A percentile compares a stretch with the other conserved stretches of the same genome.
Evolutionary conservation across 1,284 basidiomycete genomes (phyloP).

Genomic region (Inonotus hispidus): DNA sequence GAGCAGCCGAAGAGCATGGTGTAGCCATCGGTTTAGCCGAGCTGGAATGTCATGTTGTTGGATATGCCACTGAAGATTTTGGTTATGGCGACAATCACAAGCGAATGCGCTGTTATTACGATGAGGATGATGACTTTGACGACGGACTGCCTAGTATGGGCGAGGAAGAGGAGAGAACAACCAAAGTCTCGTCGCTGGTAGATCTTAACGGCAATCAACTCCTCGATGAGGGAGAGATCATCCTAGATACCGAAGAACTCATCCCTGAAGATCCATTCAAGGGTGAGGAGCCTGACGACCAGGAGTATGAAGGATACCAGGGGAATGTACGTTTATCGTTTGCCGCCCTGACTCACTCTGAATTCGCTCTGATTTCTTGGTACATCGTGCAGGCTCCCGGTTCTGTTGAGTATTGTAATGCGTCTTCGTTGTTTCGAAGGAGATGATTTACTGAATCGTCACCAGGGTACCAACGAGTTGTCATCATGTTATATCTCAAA

Average conservation of each 20-base stretch:
- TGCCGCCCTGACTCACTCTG: not conserved
- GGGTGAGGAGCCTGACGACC: conserved; percentile 31
- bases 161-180: conserved; percentile 26
- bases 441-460: not conserved
- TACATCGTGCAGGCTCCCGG: not conserved
- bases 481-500: conserved; percentile 34
- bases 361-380: not conserved
- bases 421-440: not conserved
- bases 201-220: conserved; percentile 31
- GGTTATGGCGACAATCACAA: conserved; percentile 14
- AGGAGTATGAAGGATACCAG: conserved; percentile 37
- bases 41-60: conserved; percentile 30
- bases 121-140: conserved; percentile 9
- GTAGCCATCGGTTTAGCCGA: conserved; percentile 34
- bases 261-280: conserved; percentile 25
- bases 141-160: conserved; percentile 21
- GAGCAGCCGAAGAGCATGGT: conserved; percentile 18
- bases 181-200: conserved; percentile 31
- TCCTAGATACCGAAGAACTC: conserved; percentile 24
- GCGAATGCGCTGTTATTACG: conserved; percentile 10
- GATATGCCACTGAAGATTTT: conserved; percentile 23
- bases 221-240: conserved; percentile 30
- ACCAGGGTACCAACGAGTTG: conserved; percentile 38
- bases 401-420: conserved; percentile 8
- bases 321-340: conserved; percentile 34